Evolutionary conservation across 805 yeast genomes (phyloP).

Genomic region (Brettanomyces naardenensis): DNA sequence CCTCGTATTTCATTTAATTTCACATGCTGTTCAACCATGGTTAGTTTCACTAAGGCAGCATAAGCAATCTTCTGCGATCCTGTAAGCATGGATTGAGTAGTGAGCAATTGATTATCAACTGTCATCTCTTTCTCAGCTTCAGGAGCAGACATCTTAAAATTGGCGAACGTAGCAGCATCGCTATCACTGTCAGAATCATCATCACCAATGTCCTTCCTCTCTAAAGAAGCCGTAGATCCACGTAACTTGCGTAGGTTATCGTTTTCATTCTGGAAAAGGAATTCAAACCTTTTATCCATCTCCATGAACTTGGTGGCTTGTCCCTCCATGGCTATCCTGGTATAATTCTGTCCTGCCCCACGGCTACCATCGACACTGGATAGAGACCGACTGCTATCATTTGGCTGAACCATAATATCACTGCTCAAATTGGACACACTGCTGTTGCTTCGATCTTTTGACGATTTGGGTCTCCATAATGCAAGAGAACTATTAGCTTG

Average conservation of each 20-base stretch:
- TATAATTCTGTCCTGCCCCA: conserved; percentile 40
- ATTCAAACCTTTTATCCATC: conserved; percentile 45
- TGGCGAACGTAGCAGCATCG: conserved; percentile 14
- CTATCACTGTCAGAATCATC: conserved; percentile 21
- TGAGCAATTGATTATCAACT: conserved; percentile 60
- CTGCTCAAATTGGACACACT: conserved; percentile 8
- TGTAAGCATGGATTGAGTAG: conserved; percentile 72
- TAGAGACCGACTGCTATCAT: background rate
- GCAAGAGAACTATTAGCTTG: background rate
- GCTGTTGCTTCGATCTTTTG: background rate
- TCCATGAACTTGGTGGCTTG: conserved; percentile 66
- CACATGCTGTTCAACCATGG: conserved; percentile 74
- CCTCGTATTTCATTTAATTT: conserved; percentile 58
- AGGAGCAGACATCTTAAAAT: conserved; percentile 10
- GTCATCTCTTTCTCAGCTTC: conserved; percentile 29
- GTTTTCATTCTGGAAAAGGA: conserved; percentile 33
- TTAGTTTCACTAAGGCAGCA: conserved; percentile 72
- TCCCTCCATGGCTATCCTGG: conserved; percentile 80
- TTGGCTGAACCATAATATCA: conserved; percentile 6
- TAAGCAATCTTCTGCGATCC: conserved; percentile 90
- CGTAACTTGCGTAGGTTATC: conserved; percentile 25
- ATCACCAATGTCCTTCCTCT: conserved; percentile 17
- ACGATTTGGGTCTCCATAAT: background rate
- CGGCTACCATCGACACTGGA: background rate
- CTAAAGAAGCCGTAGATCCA: conserved; percentile 9